Conservation (phyloP, 371 early-diverging fungal genomes). For the Vairimorpha apis region DNA sequence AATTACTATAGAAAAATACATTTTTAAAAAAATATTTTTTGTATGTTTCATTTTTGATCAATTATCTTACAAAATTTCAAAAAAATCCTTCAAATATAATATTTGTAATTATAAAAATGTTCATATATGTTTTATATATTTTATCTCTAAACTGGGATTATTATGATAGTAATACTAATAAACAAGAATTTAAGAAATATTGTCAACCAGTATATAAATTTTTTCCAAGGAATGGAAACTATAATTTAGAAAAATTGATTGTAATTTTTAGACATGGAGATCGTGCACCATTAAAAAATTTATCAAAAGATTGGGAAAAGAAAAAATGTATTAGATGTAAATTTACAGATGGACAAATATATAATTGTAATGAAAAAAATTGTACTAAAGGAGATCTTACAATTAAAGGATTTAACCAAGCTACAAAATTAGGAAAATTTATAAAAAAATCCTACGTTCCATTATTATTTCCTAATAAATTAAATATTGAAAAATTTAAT, state of each 20-base stretch:
- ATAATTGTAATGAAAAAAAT: slow-evolving; percentile 32
- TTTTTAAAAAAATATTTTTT: no score
- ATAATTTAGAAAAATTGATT: slow-evolving; percentile 33
- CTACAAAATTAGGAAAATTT: slow-evolving; percentile 49
- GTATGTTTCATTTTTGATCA: no score
- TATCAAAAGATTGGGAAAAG: slow-evolving; percentile 28
- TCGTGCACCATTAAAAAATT: slow-evolving; percentile 43
- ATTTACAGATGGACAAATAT: background rate
- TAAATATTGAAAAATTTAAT: slow-evolving; percentile 8
- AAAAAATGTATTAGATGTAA: slow-evolving; percentile 49
- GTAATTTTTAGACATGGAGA: slow-evolving; percentile 61
- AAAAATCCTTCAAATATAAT: background rate
- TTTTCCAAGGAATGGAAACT: slow-evolving; percentile 7
- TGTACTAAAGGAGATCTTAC: slow-evolving; percentile 51
- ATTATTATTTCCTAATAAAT: background rate
- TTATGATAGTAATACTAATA: background rate
- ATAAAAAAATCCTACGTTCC: slow-evolving; percentile 49
- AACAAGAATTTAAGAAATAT: slow-evolving; percentile 2
- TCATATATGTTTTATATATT: background rate
- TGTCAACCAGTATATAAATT: slow-evolving; percentile 27
- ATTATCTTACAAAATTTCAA: no score
- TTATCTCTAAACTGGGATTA: slow-evolving; percentile 4
- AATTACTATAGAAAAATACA: no score
- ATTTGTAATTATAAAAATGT: background rate
- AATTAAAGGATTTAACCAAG: slow-evolving; percentile 54